A percentile compares a stretch with the other conserved stretches of the same genome.
Evolutionary conservation across 202 grass and related monocot genomes (phyloP).

Genomic region (Setaria viridis): DNA sequence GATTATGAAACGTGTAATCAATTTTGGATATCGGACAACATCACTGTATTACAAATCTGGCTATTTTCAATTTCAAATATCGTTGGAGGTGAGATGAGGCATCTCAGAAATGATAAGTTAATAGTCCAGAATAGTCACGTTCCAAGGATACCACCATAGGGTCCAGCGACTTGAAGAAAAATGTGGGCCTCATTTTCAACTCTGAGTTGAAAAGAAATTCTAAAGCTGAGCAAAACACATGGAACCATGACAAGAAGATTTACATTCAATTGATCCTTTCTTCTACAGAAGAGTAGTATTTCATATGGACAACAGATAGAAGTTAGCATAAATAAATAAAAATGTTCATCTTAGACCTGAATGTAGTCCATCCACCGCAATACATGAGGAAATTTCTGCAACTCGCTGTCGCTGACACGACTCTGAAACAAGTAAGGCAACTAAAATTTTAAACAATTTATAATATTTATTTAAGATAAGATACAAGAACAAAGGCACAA

Average conservation of each 20-base stretch:
- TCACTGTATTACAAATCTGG: neutral
- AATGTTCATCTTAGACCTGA: constrained; percentile 63
- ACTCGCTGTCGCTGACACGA: constrained; percentile 52
- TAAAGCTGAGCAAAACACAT: constrained; percentile 5
- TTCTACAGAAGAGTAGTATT: neutral
- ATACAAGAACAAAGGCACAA: constrained; percentile 10
- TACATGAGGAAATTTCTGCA: constrained; percentile 71
- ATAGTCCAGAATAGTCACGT: constrained; percentile 12
- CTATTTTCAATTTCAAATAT: constrained; percentile 13
- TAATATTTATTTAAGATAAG: neutral
- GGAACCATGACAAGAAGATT: constrained; percentile 10
- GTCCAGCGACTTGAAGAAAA: neutral
- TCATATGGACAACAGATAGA: constrained; percentile 22
- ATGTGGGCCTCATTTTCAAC: constrained; percentile 9
- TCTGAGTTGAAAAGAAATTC: neutral
- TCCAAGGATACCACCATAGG: neutral
- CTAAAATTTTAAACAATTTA: constrained; percentile 26
- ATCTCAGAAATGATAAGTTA: neutral
- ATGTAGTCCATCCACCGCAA: constrained; percentile 93
- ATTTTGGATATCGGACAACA: constrained; percentile 18
- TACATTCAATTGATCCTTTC: constrained; percentile 29
- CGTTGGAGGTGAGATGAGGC: neutral
- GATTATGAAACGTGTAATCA: neutral
- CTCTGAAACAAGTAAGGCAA: constrained; percentile 57
- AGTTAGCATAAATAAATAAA: constrained; percentile 9